Evolutionary conservation across 495 filamentous ascomycete genomes (phyloP).

Genomic region (Pyronema domesticum): DNA sequence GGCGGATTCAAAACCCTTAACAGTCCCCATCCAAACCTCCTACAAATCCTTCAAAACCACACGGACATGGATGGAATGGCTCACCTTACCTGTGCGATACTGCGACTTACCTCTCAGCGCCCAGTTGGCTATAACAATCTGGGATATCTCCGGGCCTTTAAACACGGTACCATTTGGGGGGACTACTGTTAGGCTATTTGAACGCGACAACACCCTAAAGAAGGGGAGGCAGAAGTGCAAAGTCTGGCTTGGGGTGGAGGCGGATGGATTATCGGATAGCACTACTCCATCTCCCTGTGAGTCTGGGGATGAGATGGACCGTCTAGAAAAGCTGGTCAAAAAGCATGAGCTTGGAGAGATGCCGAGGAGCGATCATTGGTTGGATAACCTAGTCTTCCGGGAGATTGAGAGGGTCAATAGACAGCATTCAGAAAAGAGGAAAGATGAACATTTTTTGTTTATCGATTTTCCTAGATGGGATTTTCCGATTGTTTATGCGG

Average conservation of each 20-base stretch:
- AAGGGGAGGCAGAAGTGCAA: constrained; percentile 87
- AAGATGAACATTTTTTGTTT: constrained; percentile 38
- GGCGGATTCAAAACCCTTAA: constrained; percentile 87
- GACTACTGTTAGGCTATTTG: constrained; percentile 78
- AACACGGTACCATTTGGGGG: constrained; percentile 70
- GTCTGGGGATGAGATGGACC: constrained; percentile 32
- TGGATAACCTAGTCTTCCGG: constrained; percentile 83
- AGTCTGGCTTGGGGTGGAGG: constrained; percentile 61
- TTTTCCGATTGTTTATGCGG: constrained; percentile 86
- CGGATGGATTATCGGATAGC: constrained; percentile 69
- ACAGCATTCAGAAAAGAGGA: constrained; percentile 10
- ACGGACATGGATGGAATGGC: constrained; percentile 90
- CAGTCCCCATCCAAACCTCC: constrained; percentile 75
- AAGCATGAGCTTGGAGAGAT: constrained; percentile 98
- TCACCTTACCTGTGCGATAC: constrained; percentile 67
- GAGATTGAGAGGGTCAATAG: constrained; percentile 41
- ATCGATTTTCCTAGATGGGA: constrained; percentile 90
- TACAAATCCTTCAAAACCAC: constrained; percentile 73
- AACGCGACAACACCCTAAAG: constrained; percentile 71
- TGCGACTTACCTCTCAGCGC: constrained; percentile 58
- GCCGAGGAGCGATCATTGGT: constrained; percentile 64
- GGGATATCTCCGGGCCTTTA: constrained; percentile 72
- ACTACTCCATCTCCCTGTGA: constrained; percentile 42
- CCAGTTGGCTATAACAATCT: constrained; percentile 81
- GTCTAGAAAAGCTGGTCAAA: constrained; percentile 50